A percentile compares a stretch with the other conserved stretches of the same genome.
Evolutionary conservation across 495 filamentous ascomycete species (phyloP).

Genomic region (Penicillium subrubescens): DNA sequence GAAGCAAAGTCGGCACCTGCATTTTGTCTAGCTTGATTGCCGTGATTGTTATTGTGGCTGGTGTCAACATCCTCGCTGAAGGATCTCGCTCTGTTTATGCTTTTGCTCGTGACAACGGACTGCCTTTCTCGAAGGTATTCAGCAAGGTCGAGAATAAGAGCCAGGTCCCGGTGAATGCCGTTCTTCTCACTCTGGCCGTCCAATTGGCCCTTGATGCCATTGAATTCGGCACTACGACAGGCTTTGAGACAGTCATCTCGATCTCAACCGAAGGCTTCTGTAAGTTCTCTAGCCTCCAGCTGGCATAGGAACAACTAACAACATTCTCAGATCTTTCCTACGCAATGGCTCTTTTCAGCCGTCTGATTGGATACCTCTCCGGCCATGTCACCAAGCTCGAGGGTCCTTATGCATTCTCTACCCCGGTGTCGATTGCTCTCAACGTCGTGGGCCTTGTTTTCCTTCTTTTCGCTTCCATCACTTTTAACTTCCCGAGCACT

Average conservation of each 20-base stretch:
- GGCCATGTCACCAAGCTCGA: conserved; percentile 42
- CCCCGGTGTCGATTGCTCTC: conserved; percentile 45
- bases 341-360: conserved; percentile 55
- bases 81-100: conserved; percentile 48
- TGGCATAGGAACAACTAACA: conserved; percentile 6
- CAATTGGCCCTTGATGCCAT: conserved; percentile 59
- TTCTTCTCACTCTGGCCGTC: conserved; percentile 51
- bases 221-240: conserved; percentile 59
- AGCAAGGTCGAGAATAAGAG: conserved; percentile 39
- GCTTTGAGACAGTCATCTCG: conserved; percentile 58
- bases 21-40: conserved; percentile 43
- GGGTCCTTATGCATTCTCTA: conserved; percentile 38
- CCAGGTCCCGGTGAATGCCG: conserved; percentile 53
- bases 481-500: conserved; percentile 59
- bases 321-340: conserved; percentile 55
- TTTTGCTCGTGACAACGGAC: conserved; percentile 50
- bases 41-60: conserved; percentile 43
- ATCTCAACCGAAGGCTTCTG: conserved; percentile 62
- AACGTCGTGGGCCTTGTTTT: conserved; percentile 57
- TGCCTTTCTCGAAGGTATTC: conserved; percentile 48
- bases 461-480: conserved; percentile 55
- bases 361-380: conserved; percentile 51
- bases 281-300: conserved; percentile 27
- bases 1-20: conserved; percentile 42
- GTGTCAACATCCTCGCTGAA: conserved; percentile 47